A percentile compares a stretch with the other conserved stretches of the same genome.
phyloP scores from a whole-genome alignment of 1,139 yeast species.

The Casaregolazyma lundiana region DNA sequence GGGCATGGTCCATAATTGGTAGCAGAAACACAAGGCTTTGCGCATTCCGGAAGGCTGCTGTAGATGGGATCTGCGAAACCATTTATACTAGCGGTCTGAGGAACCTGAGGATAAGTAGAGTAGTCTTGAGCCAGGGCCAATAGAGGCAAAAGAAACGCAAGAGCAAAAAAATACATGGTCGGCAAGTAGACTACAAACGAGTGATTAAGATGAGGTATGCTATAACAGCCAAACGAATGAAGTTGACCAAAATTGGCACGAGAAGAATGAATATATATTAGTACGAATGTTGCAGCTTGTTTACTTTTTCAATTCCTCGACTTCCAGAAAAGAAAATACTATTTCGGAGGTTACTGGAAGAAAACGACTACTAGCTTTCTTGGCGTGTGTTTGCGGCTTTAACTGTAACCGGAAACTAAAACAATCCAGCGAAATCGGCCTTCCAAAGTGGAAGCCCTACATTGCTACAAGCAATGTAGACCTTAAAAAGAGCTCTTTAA shows the following conservation, averaged over 20 bases:
- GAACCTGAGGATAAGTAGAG: conserved; percentile 44
- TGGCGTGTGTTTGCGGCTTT: too few species aligned
- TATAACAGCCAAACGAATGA: too few species aligned
- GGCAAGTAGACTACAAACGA: not conserved
- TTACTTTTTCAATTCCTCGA: not conserved
- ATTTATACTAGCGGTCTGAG: conserved; percentile 47
- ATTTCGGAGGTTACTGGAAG: not conserved
- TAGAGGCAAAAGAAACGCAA: conserved; percentile 9
- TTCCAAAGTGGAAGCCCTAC: too few species aligned
- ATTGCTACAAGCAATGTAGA: too few species aligned
- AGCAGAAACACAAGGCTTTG: conserved; percentile 30
- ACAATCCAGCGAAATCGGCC: too few species aligned
- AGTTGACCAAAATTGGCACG: too few species aligned
- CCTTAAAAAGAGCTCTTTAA: too few species aligned
- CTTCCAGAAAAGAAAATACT: not conserved
- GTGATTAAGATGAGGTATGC: not conserved
- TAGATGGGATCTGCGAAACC: conserved; percentile 51
- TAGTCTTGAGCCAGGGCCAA: conserved; percentile 18
- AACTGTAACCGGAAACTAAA: too few species aligned
- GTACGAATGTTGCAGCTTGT: not conserved
- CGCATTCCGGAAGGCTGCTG: conserved; percentile 43
- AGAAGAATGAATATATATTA: not conserved
- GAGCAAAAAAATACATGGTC: conserved; percentile 8
- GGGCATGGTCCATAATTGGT: conserved; percentile 35
- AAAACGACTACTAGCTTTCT: too few species aligned